Evolutionary conservation across 345 rosid species (phyloP).

Genomic region (Hypericum androsaemum): DNA sequence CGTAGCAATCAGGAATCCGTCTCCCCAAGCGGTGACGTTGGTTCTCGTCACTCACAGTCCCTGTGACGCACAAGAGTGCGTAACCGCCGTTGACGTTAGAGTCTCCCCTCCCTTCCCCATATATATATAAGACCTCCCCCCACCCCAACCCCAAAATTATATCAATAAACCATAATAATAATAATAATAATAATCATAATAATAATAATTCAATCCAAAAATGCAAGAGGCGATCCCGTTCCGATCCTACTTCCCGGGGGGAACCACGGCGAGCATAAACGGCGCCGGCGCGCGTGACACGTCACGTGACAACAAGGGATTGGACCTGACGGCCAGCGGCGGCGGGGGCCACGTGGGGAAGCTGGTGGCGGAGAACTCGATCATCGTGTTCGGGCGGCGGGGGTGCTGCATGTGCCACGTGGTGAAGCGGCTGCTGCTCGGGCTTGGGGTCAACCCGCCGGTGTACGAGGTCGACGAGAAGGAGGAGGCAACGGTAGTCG

Average conservation of each 20-base stretch:
- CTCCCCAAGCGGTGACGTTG: constrained; percentile 31
- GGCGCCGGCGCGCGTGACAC: constrained; percentile 6
- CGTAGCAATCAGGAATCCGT: constrained; percentile 24
- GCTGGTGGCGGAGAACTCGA: constrained; percentile 48
- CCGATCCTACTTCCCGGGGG: constrained; percentile 14
- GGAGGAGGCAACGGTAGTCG: constrained; percentile 33
- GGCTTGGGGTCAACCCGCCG: constrained; percentile 68
- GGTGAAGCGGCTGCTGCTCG: constrained; percentile 50
- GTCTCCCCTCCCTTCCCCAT: constrained; percentile 14
- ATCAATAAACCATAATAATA: background rate
- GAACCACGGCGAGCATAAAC: constrained; percentile 17
- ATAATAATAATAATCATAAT: background rate
- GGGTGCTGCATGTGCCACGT: constrained; percentile 81
- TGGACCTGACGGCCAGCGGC: background rate
- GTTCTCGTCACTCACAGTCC: constrained; percentile 28
- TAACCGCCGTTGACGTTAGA: constrained; percentile 45
- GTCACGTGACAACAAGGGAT: background rate
- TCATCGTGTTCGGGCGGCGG: constrained; percentile 46
- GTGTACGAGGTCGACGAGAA: constrained; percentile 50
- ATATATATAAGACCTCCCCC: background rate
- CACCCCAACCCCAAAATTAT: background rate
- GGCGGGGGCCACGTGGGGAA: constrained; percentile 15
- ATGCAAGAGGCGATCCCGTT: constrained; percentile 42
- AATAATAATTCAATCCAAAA: background rate
- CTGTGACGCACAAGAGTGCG: constrained; percentile 47